Evolutionary conservation across 768 basidiomycete species (phyloP), one percentile per base, ranked within the genome.

Genomic region (Tephrocybe sp.): DNA sequence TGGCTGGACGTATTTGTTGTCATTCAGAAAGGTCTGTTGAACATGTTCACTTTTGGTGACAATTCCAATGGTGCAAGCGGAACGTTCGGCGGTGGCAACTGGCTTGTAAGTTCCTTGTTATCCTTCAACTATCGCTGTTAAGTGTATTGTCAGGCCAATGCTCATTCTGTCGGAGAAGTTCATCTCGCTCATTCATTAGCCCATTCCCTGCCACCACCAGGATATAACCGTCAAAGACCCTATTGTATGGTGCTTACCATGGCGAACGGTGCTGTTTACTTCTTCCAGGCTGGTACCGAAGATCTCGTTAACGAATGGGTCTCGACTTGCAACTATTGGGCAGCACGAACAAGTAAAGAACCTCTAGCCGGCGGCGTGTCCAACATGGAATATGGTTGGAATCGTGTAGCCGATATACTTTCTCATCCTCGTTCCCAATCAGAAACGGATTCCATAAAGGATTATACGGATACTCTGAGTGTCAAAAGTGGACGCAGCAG

Each of bases 361-460:
- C 97, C 97, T 1, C 78, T 99, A 2, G 80, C 89, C 1, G 97
- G 97, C 4, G 97, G 97, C 19, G 95, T 99, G 7, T 94, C 92
- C 43, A 99, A 98, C 71, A 96, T 98, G 90, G 97, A 99, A 67
- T 97, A 98, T 63, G 97, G 97, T 8, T 99, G 97, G 97, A 95
- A 84, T 65, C 80, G 91, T 16, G 78, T 92, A 7, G 59, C 74
- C 20, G 87, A 87, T 52, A 62, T 75, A 3, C 59, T 74, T 35
- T 65, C 73, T 16, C 80, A 80, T 50, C 71, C 68, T 1, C 78
- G 79, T 5, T 78, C 84, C 10, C 65, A 71, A 19, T 84, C 87
- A 17, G 84, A 89, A 48, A 76, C 76, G 47, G 83, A 83, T 42
- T 63, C 77, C 13, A 45, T 72, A 10, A 67, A 68, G 42, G 75